These are phyloP conservation scores for Brassica cretica DNA, from an alignment of 345 rosid genomes.

Conservation along the genomic window DNA sequence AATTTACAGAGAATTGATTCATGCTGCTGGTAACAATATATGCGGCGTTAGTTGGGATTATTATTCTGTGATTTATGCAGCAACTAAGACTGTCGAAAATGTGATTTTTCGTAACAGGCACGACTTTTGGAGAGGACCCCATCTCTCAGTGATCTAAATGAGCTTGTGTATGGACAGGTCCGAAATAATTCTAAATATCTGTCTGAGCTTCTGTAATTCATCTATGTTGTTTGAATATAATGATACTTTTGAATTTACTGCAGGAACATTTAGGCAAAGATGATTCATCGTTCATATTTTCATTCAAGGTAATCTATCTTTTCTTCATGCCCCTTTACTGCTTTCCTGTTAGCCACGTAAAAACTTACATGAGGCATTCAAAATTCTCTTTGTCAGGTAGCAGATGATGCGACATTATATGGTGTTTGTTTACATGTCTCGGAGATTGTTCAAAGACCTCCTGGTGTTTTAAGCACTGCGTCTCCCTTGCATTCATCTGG, in stretches of 20 bases:
- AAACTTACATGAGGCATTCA: slow-evolving; percentile 1
- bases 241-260: slow-evolving; percentile 15
- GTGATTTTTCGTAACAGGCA: slow-evolving; percentile 50
- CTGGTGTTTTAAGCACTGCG: slow-evolving; percentile 62
- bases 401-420: slow-evolving; percentile 85
- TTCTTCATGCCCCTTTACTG: slow-evolving; percentile 6
- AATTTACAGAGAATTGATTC: neutral
- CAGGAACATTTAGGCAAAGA: slow-evolving; percentile 96
- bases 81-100: slow-evolving; percentile 15
- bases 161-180: slow-evolving; percentile 96
- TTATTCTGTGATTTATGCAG: slow-evolving; percentile 22
- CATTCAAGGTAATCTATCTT: slow-evolving; percentile 67
- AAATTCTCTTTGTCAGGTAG: slow-evolving; percentile 60
- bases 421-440: slow-evolving; percentile 92
- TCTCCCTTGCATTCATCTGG: slow-evolving; percentile 59
- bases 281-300: slow-evolving; percentile 81
- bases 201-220: slow-evolving; percentile 16
- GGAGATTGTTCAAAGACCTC: slow-evolving; percentile 93
- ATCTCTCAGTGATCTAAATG: slow-evolving; percentile 91
- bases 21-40: neutral
- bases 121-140: slow-evolving; percentile 85
- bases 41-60: neutral
- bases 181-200: slow-evolving; percentile 18
- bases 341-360: slow-evolving; percentile 12
- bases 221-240: slow-evolving; percentile 1